A percentile compares a stretch with the other conserved stretches of the same genome.
Evolutionary conservation across 164 flowering plant species (phyloP).

Genomic region (Aristolochia californica): DNA sequence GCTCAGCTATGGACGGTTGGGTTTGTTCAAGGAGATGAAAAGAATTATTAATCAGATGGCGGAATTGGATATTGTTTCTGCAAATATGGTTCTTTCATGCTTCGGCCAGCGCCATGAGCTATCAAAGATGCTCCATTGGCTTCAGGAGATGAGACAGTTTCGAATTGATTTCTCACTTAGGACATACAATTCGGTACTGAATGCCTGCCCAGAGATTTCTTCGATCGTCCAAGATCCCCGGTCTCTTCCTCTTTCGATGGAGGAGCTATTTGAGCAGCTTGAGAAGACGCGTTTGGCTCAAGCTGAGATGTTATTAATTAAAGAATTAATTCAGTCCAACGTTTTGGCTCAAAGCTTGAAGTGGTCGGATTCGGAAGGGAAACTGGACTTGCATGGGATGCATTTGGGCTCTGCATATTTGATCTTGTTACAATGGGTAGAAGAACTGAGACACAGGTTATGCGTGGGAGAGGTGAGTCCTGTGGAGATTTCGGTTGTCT

Average conservation of each 20-base stretch:
- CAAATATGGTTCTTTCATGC: too few species aligned
- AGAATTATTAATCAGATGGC: slow-evolving; percentile 17
- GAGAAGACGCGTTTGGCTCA: background rate
- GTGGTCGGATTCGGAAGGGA: slow-evolving; percentile 42
- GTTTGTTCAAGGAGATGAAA: too few species aligned
- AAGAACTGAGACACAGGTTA: slow-evolving; percentile 35
- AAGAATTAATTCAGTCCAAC: slow-evolving; percentile 35
- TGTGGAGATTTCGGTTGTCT: slow-evolving; percentile 46
- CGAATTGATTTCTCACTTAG: slow-evolving; percentile 37
- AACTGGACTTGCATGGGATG: slow-evolving; percentile 91
- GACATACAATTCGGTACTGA: slow-evolving; percentile 72
- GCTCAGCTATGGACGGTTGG: too few species aligned
- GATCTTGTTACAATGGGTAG: slow-evolving; percentile 70
- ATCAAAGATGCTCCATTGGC: too few species aligned
- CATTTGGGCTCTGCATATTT: slow-evolving; percentile 62
- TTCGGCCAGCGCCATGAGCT: too few species aligned
- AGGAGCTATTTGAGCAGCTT: slow-evolving; percentile 31
- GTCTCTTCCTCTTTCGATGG: slow-evolving; percentile 37
- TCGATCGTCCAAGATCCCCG: slow-evolving; percentile 26
- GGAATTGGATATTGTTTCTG: too few species aligned
- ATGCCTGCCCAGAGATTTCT: slow-evolving; percentile 54
- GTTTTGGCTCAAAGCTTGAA: slow-evolving; percentile 42
- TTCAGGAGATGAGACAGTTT: slow-evolving; percentile 27
- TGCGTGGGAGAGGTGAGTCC: slow-evolving; percentile 26
- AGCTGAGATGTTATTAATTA: slow-evolving; percentile 42